These are phyloP conservation scores for Jaapia argillacea DNA, from an alignment of 768 basidiomycete species.

Conservation along the genomic window DNA sequence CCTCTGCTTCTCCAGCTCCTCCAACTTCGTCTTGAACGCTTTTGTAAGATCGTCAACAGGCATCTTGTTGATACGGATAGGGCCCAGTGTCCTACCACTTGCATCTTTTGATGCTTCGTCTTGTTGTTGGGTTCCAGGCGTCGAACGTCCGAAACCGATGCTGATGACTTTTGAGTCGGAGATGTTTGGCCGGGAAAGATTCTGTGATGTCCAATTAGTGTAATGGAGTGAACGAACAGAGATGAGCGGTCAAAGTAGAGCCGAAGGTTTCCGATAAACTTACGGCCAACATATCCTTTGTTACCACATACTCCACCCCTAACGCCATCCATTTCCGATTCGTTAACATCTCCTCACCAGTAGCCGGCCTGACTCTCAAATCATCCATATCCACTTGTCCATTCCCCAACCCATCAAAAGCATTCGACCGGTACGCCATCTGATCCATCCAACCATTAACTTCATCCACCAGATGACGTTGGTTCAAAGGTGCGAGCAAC, in stretches of 20 bases:
- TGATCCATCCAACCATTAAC: not conserved
- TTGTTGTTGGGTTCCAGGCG: not conserved
- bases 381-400: slow-evolving; percentile 20
- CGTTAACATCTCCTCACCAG: slow-evolving; percentile 22
- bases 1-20: not conserved
- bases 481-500: not conserved
- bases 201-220: not conserved
- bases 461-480: not conserved
- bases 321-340: slow-evolving; percentile 28
- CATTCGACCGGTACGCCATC: not conserved
- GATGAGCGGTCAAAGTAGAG: not conserved
- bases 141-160: not conserved
- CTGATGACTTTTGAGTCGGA: not conserved
- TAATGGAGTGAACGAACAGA: not conserved
- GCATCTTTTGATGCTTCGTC: not conserved
- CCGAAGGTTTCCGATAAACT: not conserved
- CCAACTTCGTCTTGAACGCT: not conserved
- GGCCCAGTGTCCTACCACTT: not conserved
- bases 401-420: not conserved
- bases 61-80: not conserved
- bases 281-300: slow-evolving; percentile 20
- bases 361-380: slow-evolving; percentile 30
- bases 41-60: not conserved
- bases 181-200: not conserved
- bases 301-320: slow-evolving; percentile 15